Base-by-base conservation (phyloP, 139 green algal species). In the Coelastrella sp. region DNA sequence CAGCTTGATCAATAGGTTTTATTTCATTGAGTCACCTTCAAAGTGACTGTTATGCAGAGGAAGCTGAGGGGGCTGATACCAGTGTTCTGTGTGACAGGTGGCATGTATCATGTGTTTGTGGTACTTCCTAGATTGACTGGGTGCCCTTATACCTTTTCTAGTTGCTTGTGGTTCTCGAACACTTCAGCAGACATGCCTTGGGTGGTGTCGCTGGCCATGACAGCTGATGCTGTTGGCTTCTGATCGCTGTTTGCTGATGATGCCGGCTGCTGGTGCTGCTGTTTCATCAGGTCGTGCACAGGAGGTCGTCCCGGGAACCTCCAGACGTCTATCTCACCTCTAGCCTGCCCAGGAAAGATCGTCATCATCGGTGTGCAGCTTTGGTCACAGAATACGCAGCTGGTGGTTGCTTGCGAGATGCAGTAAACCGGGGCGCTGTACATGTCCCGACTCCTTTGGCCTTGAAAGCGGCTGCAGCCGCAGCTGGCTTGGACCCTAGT, bases 331-430 rank as follows among this genome's bases (percentile, higher is more conserved):
- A 81, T 64, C 68, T 91, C 2, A 88, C 88, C 0, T 50, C 79
- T 5, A 64, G 88, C 37, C 67, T 85, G 66, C 88, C 88, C 3
- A 66, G 84, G 17, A 73, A 83, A 23, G 88, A 89, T 57, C 85
- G 85, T 50, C 72, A 79, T 82, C 88, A 88, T 48, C 85, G 85
- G 27, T 84, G 81, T 85, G 30, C 77, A 9, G 85, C 85, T 6
- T 69, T 89, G 27, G 45, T 89, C 45, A 82, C 86, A 8, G 88
- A 89, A 43, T 69, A 85, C 17, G 81, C 79, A 43, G 81, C 85
- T 6, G 86, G 84, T 45, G n/a, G 86, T 37, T 73, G 41, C 11
- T 64, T 91, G 51, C 72, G 88, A 2, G 85, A 89, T 38, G 88
- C 85, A 5, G n/a, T 91, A 5, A 72, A 30, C 27, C 50, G 68